Evolutionary conservation across 164 flowering plant genomes (phyloP), one percentile per base, ranked within the genome.

Genomic region (Euptelea pleiosperma): DNA sequence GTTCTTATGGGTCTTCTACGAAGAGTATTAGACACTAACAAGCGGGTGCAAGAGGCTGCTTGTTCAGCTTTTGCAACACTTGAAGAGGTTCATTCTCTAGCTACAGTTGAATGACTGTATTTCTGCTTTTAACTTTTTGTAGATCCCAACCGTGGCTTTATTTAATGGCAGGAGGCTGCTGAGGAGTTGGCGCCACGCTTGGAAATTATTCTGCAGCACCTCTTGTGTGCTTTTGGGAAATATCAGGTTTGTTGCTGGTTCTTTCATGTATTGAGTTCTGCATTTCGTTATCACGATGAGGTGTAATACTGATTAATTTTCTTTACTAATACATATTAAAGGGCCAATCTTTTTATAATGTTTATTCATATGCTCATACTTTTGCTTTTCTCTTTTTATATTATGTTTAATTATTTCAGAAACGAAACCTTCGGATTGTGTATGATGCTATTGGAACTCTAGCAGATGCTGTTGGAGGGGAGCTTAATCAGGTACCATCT

Each of bases 41-140:
- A 94, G 79, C 75, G 97, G 64, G 97, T 94, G 44, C 99, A 94
- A 65, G 99, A 94, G 65, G 99, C 99, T 75, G 97, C 99, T 56
- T 93, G 99, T 70, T 93, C 99, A 41, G 97, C 96, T 56, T 93
- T 93, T 85, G 97, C 99, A 2, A 91, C 99, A 21, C 84, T 94
- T 63, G 99, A 94, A 78, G 99, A 94, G 99, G 99, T 94, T 44
- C 22, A 50, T 69, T 28, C 55, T 12, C 7, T 29, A 30, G 26
- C 9, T 24, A 34, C 49, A 19, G 15, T 16, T 24, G 18, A 26
- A 30, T 46, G 46, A 34, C 35, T 67, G 33, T n/a, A n/a, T 69
- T 28, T 63, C 3, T 48, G 22, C 29, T 46, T 63, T 45, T 25
- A 21, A 36, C 15, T 50, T 41, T 3, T 30, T 58, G n/a, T 40